Base-by-base conservation (phyloP, 495 filamentous ascomycete species). In the Aspergillus leporis region DNA sequence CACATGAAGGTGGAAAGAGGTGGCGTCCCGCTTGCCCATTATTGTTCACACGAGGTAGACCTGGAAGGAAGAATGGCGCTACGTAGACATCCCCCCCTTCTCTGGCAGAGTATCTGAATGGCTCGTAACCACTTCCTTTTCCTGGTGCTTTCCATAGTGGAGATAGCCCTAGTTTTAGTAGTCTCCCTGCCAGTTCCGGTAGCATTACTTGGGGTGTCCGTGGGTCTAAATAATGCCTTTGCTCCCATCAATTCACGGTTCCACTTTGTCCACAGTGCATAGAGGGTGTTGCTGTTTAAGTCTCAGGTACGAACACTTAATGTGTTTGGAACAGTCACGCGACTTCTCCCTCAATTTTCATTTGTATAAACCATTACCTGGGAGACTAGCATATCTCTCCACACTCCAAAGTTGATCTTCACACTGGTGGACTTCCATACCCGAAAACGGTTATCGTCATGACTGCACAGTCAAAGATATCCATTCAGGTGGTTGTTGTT, bases 401-500 rank as follows among this genome's bases (percentile, higher is more conserved):
- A 3, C 34, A 10, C 10, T 13, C 10, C 34, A 7, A 13, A 38
- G 34, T 8, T 13, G 4, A 38, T 38, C 6, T 3, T 38, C 13
- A 5, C 7, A 13, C 13, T 5, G 34, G 34, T 38, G 34, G 10
- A 3, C 14, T n/a, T 12, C 13, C 9, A 9, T 18, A 40, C 51
- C 23, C 18, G 18, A 34, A 13, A 22, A 18, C 31, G 19, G n/a
- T 52, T n/a, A 31, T 22, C 51, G 40, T n/a, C 36, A 59, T 53
- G 51, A 25, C 22, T 6, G 28, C 50, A 41, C 49, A 49, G 32
- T 32, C 58, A 6, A 54, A 50, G n/a, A 55, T 30, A 1, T 43
- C 58, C 30, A 23, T 60, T 5, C 40, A 51, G 49, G 43, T 60
- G 6, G 51, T 60, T n/a, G 19, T 60, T 13, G 58, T 60, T 55